Conservation (phyloP, 805 yeast species). For the Candida schatavii region DNA sequence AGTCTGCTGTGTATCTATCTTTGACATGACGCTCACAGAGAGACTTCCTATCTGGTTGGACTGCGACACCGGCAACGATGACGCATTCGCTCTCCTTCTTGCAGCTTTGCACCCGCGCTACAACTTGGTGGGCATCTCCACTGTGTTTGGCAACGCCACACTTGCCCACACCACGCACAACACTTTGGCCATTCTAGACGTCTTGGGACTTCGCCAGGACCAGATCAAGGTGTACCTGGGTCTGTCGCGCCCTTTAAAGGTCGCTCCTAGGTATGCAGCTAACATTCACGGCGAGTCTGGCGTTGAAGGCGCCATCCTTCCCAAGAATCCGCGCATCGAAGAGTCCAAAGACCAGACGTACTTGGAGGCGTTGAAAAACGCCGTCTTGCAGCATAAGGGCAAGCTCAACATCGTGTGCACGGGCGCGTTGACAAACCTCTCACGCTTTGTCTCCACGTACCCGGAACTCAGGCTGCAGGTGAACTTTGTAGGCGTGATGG, state of each 20-base stretch:
- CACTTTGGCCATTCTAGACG: constrained; percentile 64
- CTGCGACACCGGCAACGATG: constrained; percentile 93
- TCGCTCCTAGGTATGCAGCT: constrained; percentile 51
- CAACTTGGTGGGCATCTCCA: constrained; percentile 64
- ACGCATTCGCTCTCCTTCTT: constrained; percentile 69
- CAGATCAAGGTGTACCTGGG: constrained; percentile 69
- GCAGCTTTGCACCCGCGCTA: constrained; percentile 59
- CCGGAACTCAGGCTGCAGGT: constrained; percentile 55
- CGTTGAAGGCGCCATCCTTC: constrained; percentile 66
- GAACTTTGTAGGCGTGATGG: constrained; percentile 66
- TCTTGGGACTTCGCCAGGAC: constrained; percentile 38
- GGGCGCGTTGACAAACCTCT: constrained; percentile 75
- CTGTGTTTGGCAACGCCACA: constrained; percentile 72
- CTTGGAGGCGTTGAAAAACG: constrained; percentile 37
- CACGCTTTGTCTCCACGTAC: constrained; percentile 48
- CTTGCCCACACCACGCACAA: constrained; percentile 65
- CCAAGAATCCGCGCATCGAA: constrained; percentile 46
- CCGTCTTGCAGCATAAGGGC: constrained; percentile 43
- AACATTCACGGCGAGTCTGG: constrained; percentile 75
- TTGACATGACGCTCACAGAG: constrained; percentile 9
- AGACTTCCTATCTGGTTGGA: constrained; percentile 75
- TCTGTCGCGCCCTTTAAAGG: constrained; percentile 52
- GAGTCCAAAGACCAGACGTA: constrained; percentile 21
- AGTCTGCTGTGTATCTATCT: too few species aligned
- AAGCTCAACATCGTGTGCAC: constrained; percentile 65